phyloP scores from a whole-genome alignment of 2,329 filamentous ascomycete species.

The Alternaria metachromatica region DNA sequence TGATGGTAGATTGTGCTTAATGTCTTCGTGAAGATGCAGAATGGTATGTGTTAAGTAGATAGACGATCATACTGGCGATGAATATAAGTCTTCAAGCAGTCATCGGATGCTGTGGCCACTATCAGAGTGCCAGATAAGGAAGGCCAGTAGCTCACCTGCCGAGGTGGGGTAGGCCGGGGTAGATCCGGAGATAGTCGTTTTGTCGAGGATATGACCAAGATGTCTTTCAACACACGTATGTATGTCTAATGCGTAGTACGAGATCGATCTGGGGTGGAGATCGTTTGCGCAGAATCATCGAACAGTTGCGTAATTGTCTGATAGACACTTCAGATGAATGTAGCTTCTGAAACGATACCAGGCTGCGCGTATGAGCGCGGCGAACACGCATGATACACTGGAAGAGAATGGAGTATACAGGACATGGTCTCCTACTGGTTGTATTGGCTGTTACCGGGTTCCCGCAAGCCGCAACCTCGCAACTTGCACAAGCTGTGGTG shows the following conservation, averaged over 20 bases:
- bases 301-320: neutral
- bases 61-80: neutral
- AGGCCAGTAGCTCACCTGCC: conserved; percentile 13
- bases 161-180: conserved; percentile 22
- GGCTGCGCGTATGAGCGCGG: neutral
- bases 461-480: conserved; percentile 30
- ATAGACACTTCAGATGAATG: neutral
- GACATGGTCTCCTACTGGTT: neutral
- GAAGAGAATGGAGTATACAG: neutral
- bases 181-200: conserved; percentile 18
- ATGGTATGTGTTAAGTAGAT: neutral
- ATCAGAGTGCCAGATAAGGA: conserved; percentile 20
- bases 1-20: neutral
- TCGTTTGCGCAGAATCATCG: neutral
- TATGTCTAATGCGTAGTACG: neutral
- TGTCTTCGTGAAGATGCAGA: neutral
- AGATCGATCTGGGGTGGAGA: neutral
- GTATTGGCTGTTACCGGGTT: neutral
- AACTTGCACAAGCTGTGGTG: conserved; percentile 31
- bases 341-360: neutral
- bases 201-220: conserved; percentile 10
- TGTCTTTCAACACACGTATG: neutral
- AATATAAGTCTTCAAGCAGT: neutral
- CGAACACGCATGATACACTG: neutral
- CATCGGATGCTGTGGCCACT: conserved; percentile 1